Base-by-base conservation (phyloP, 495 filamentous ascomycete genomes). In the Wilcoxina mikolae region DNA sequence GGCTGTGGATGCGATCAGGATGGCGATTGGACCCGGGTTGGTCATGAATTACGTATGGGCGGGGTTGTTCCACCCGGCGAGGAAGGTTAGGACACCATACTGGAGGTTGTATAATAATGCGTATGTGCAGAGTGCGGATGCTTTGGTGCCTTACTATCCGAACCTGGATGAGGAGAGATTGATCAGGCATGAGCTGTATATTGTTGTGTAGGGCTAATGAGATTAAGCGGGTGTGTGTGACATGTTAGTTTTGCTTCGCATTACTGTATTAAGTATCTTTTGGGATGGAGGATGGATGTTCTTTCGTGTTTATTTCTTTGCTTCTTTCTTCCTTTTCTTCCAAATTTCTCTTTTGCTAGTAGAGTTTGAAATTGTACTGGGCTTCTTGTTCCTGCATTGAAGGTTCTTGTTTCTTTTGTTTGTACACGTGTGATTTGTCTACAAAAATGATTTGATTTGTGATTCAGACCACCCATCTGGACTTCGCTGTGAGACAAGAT, bases 31-130 rank as follows among this genome's bases (percentile, higher is more conserved):
- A 7, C 83, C 90, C 0, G 90, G 90, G 0, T 69, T 86, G 23
- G 83, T 94, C 31, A 83, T 96, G 77, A 96, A 96, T 69, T 99
- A 99, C 67, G 79, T 94, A 58, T 95, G 86, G 88, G 89, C 91
- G 2, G 93, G 93, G 15, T 72, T 99, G 45, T 99, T 96, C 76
- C 93, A 96, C 64, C 87, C 91, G 0, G 91, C 91, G 4, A 77
- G 93, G 43, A 95, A 95, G 70, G 91, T 99, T 28, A 75, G 91
- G 50, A 77, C 75, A 52, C 90, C 93, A 24, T 96, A 95, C 68
- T 96, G 88, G 87, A 73, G 90, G 35, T 69, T 96, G 29, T 95
- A 98, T 69, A 98, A 98, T 62, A 85, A 94, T 68, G 84, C 86
- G n/a, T 96, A 96, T 67, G 91, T 95, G 51, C 87, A 93, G 60